Conservation (phyloP, 257 asterid species). For the Paraleonurus japonicus region DNA sequence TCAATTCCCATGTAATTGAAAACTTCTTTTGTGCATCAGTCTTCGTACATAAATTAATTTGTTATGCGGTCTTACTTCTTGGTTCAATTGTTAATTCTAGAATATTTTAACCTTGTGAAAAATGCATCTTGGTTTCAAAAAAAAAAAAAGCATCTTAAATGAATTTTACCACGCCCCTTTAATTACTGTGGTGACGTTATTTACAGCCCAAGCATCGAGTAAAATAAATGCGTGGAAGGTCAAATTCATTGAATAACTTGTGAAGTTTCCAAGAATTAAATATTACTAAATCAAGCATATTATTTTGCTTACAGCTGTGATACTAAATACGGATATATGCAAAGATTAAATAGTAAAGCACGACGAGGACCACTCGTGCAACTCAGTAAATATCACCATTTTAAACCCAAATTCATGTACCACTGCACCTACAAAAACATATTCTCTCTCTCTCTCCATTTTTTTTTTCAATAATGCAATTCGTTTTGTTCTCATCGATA, state of each 20-base stretch:
- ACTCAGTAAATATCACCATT: neutral
- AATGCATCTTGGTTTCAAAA: no score
- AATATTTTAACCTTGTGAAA: no score
- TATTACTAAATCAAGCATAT: neutral
- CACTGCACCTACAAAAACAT: neutral
- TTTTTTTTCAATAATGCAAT: neutral
- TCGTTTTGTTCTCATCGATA: neutral
- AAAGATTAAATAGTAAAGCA: neutral
- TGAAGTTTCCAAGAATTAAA: neutral
- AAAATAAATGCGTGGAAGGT: neutral
- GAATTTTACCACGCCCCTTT: neutral
- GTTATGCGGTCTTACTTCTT: no score
- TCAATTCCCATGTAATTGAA: no score
- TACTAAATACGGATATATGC: neutral
- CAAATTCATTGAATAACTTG: neutral
- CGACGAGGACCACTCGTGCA: neutral
- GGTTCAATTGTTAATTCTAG: no score
- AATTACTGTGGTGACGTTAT: neutral
- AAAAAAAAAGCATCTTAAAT: no score
- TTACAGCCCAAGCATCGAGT: neutral
- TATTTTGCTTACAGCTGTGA: neutral
- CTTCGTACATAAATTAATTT: no score
- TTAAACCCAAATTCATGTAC: neutral
- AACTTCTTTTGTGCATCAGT: no score
- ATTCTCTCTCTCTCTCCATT: neutral